phyloP scores from a whole-genome alignment of 495 filamentous ascomycete genomes.

The Letharia lupina region DNA sequence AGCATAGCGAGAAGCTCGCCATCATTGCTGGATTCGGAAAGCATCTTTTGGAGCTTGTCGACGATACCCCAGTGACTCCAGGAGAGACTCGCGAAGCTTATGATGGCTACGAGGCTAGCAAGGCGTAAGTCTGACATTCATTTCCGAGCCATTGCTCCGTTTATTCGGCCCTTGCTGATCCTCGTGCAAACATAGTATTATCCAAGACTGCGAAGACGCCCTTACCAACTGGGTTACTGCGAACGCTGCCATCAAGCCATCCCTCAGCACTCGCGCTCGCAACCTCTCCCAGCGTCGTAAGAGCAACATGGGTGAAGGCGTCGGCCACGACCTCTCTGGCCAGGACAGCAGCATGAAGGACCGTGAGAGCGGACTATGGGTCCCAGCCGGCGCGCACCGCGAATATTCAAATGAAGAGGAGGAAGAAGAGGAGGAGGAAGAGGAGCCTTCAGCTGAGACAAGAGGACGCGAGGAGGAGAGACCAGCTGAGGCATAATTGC shows the following conservation, averaged over 20 bases:
- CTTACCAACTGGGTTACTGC: constrained; percentile 93
- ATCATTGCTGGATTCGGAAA: constrained; percentile 97
- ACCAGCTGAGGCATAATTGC: constrained; percentile 20
- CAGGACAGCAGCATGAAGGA: constrained; percentile 81
- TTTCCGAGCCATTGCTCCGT: background rate
- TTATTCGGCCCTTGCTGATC: constrained; percentile 3
- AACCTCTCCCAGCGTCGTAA: constrained; percentile 79
- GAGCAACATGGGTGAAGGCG: constrained; percentile 49
- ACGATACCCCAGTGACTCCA: constrained; percentile 93
- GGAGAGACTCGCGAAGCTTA: constrained; percentile 95
- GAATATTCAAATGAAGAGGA: constrained; percentile 55
- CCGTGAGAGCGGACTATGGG: constrained; percentile 73
- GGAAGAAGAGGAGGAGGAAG: constrained; percentile 47
- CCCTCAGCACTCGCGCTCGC: constrained; percentile 74
- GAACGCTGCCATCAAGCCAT: constrained; percentile 78
- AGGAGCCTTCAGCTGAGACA: constrained; percentile 45
- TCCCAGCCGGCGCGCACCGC: constrained; percentile 70
- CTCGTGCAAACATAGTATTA: constrained; percentile 50
- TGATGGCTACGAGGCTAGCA: constrained; percentile 96
- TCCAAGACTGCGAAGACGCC: constrained; percentile 96
- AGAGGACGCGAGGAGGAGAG: constrained; percentile 57
- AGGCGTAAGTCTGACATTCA: constrained; percentile 45
- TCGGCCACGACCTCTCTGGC: constrained; percentile 67
- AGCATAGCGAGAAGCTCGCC: constrained; percentile 97
- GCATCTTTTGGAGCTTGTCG: constrained; percentile 88